These are phyloP conservation scores for Ophiostoma quercus DNA, from an alignment of 2,329 filamentous ascomycete genomes.

Conservation along the genomic window DNA sequence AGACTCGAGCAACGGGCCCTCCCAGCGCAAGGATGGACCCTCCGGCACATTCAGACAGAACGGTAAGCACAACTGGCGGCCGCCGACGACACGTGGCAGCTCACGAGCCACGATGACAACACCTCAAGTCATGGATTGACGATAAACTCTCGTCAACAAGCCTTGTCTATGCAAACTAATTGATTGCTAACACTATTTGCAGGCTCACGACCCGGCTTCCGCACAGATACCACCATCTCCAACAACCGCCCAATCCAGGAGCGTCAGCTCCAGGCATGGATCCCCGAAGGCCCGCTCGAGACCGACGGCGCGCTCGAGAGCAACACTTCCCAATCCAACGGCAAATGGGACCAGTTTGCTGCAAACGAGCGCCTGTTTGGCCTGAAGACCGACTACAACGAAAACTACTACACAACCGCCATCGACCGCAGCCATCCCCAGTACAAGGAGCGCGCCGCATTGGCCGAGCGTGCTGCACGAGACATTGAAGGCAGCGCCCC, in stretches of 20 bases:
- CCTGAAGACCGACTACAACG: constrained; percentile 82
- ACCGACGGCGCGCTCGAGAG: constrained; percentile 68
- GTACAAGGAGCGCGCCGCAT: constrained; percentile 70
- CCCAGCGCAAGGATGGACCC: constrained; percentile 34
- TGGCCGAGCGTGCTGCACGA: constrained; percentile 75
- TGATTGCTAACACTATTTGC: background rate
- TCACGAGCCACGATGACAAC: background rate
- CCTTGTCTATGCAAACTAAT: background rate
- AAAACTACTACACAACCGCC: constrained; percentile 87
- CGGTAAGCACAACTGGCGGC: constrained; percentile 32
- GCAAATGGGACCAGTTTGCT: constrained; percentile 88
- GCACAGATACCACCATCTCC: constrained; percentile 85
- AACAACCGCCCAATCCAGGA: constrained; percentile 64
- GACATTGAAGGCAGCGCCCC: constrained; percentile 78
- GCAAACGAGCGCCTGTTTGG: constrained; percentile 85
- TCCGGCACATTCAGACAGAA: constrained; percentile 36
- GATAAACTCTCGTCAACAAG: background rate
- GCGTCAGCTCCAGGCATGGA: constrained; percentile 75
- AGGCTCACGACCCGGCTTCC: constrained; percentile 68
- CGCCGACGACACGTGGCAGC: constrained; percentile 14
- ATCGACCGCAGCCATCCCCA: constrained; percentile 81
- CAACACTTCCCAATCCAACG: constrained; percentile 38
- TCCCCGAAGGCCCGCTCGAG: constrained; percentile 59
- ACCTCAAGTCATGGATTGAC: background rate
- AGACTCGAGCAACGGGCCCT: constrained; percentile 34